Base-by-base conservation (phyloP, 192 early-diverging fungal genomes). In the Coemansia guatemalensis region DNA sequence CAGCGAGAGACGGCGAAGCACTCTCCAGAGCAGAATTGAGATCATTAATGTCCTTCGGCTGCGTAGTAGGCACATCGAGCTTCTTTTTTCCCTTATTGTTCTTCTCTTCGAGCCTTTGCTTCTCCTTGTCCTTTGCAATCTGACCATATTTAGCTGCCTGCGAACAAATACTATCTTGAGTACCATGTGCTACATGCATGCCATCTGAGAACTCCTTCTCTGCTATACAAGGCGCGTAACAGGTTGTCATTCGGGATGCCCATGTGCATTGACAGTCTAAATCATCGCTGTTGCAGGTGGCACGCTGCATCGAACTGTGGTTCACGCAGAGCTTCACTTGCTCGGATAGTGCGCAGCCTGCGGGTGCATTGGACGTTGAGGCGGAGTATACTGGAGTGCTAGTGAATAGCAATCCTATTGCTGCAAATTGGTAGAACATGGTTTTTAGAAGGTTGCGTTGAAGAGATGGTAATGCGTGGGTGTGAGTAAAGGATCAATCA, bases 131-230 rank as follows among this genome's bases (percentile, higher is more conserved):
- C 49, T 80, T 80, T 29, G 78, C 78, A 14, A 71, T 57, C 33
- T 74, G 67, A 24, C 78, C 78, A 50, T 65, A 74, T 63, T 80
- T 80, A 24, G 78, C 78, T 1, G 78, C 78, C 57, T 80, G 78
- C 62, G 68, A 53, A 39, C 78, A 80, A 14, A 74, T 51, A 23
- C 68, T 51, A 0, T 68, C 65, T 62, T 80, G 78, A 5, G 70
- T 64, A 12, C 65, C 72, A 21, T 64, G 62, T 24, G 78, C 78
- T 12, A 65, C 65, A 21, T 71, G 78, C 78, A 74, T 74, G 29
- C 65, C 65, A 48, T 74, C 78, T 5, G 65, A 51, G 18, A 65
- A 70, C 26, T 67, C 65, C 32, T 71, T 67, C 7, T 80, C 78
- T 41, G 68, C 14, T 5, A 71, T 61, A 30, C 78, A 80, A n/a